A percentile compares a stretch with the other conserved stretches of the same genome.
phyloP scores from a whole-genome alignment of 2,329 filamentous ascomycete genomes.

The Sporothrix phasma region DNA sequence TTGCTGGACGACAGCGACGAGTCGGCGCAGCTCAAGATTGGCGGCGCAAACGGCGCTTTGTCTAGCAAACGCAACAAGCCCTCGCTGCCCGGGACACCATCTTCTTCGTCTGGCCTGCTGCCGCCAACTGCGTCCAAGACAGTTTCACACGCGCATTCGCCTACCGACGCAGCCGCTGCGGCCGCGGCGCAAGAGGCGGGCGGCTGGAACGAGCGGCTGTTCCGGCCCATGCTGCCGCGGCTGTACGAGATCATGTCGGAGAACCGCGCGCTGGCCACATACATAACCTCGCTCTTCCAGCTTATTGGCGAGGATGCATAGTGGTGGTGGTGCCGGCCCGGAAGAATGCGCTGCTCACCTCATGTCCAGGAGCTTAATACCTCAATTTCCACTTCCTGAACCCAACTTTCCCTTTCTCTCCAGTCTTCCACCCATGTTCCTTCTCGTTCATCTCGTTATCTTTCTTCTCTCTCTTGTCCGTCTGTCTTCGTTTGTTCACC shows the following conservation, averaged over 20 bases:
- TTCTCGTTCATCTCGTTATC: not conserved
- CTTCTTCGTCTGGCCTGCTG: not conserved
- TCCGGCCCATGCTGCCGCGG: conserved; percentile 53
- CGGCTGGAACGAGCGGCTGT: conserved; percentile 58
- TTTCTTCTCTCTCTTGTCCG: not conserved
- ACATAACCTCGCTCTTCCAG: conserved; percentile 27
- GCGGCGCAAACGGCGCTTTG: not conserved
- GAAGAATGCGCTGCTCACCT: no score
- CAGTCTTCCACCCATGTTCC: not conserved
- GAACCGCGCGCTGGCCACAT: conserved; percentile 47
- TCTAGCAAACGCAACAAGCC: not conserved
- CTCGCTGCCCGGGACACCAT: not conserved
- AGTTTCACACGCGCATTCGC: not conserved
- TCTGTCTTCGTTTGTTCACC: not conserved
- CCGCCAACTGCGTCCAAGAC: not conserved
- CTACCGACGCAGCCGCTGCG: not conserved
- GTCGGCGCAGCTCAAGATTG: conserved; percentile 32
- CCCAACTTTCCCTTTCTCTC: no score
- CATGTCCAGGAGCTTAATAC: not conserved
- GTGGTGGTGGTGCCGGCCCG: not conserved
- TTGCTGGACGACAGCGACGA: conserved; percentile 25
- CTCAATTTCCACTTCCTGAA: no score
- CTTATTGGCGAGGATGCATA: conserved; percentile 22
- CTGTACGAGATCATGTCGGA: conserved; percentile 62
- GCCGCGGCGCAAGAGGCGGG: conserved; percentile 26